phyloP scores from a whole-genome alignment of 148 eudicot genomes.

The Amaranthus palmeri region DNA sequence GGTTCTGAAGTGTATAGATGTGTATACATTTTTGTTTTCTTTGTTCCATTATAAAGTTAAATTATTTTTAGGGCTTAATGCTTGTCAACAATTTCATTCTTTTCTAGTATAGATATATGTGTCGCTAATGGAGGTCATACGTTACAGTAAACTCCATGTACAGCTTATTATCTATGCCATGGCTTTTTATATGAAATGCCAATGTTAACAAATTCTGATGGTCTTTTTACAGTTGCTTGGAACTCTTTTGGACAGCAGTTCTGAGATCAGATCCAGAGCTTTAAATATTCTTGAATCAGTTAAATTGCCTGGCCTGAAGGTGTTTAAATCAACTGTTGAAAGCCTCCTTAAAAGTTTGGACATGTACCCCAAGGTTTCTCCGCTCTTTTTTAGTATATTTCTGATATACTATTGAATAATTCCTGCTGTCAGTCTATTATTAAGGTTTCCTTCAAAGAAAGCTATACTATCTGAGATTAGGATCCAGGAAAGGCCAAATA shows the following conservation, averaged over 20 bases:
- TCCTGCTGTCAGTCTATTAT: background rate
- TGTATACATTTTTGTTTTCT: too few species aligned
- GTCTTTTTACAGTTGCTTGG: conserved; percentile 57
- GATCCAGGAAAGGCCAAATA: background rate
- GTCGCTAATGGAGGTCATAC: background rate
- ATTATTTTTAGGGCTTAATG: background rate
- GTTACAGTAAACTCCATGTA: background rate
- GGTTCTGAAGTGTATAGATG: too few species aligned
- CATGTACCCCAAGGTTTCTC: conserved; percentile 62
- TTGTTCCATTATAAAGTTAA: too few species aligned
- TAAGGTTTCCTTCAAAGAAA: background rate
- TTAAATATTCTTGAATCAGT: conserved; percentile 46
- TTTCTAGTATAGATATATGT: background rate
- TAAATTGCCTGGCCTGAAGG: conserved; percentile 37
- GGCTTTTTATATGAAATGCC: background rate
- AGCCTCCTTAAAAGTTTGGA: conserved; percentile 59
- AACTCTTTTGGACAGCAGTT: conserved; percentile 47
- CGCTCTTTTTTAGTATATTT: background rate
- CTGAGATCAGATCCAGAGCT: conserved; percentile 52
- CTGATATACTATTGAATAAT: background rate
- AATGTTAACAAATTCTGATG: background rate
- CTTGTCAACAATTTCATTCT: background rate
- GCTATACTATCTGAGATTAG: background rate
- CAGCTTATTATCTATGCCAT: background rate
- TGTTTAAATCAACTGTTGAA: conserved; percentile 47